phyloP scores from a whole-genome alignment of 768 basidiomycete genomes.

The Termitomyces sp. region DNA sequence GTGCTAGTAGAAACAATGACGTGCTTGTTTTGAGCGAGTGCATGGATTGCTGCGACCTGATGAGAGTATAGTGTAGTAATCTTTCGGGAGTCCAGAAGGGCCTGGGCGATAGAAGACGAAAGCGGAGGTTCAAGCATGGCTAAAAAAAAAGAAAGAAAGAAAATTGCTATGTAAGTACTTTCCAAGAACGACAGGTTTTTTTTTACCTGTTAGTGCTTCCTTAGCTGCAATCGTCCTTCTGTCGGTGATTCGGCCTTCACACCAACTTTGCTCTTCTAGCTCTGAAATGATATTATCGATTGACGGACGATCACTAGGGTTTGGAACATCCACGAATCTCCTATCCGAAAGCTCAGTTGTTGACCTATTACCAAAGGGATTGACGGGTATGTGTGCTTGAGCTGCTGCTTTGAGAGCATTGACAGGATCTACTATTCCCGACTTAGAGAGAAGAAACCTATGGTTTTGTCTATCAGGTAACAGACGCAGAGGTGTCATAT shows the following conservation, averaged over 20 bases:
- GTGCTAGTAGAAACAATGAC: slow-evolving; percentile 91
- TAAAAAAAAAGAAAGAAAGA: slow-evolving; percentile 25
- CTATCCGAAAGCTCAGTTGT: slow-evolving; percentile 8
- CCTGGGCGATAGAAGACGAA: slow-evolving; percentile 53
- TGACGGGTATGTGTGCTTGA: slow-evolving; percentile 67
- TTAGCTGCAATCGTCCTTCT: slow-evolving; percentile 54
- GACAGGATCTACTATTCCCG: slow-evolving; percentile 58
- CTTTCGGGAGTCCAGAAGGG: slow-evolving; percentile 55
- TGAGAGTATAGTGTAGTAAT: slow-evolving; percentile 67
- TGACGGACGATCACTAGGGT: slow-evolving; percentile 51
- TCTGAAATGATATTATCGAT: slow-evolving; percentile 60
- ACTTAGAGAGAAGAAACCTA: slow-evolving; percentile 60
- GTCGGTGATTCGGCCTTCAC: slow-evolving; percentile 65
- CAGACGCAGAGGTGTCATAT: not conserved
- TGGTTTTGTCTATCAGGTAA: not conserved
- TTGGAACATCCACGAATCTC: slow-evolving; percentile 31
- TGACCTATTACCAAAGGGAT: slow-evolving; percentile 36
- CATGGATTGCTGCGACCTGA: slow-evolving; percentile 72
- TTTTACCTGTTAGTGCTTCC: slow-evolving; percentile 46
- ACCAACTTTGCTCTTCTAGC: slow-evolving; percentile 60
- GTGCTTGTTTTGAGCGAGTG: slow-evolving; percentile 54
- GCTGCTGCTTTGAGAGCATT: slow-evolving; percentile 64
- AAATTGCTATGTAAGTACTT: not conserved
- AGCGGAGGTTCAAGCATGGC: slow-evolving; percentile 54
- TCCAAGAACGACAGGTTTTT: not conserved